phyloP scores from a whole-genome alignment of 148 eudicot species.

The Rhododendron molle region DNA sequence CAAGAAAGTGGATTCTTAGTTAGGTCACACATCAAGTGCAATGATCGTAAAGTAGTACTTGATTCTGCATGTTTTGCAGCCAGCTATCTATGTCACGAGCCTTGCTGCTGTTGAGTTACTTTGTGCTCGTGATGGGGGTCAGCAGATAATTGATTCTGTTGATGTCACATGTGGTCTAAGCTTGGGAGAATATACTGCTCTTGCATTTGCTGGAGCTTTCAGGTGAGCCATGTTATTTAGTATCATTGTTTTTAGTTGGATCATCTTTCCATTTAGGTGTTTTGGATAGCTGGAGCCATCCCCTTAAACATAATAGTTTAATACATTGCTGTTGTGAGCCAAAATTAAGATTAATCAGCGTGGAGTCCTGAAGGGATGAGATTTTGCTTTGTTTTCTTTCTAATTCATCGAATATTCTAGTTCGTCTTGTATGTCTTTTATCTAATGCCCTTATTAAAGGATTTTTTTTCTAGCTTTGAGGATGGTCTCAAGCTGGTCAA shows the following conservation, averaged over 20 bases:
- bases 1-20: not conserved
- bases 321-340: not conserved
- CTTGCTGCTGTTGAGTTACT: constrained; percentile 90
- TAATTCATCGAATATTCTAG: not conserved
- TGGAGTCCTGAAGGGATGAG: not conserved
- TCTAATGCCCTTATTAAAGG: not conserved
- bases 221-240: constrained; percentile 41
- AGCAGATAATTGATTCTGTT: constrained; percentile 79
- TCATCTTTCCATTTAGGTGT: not conserved
- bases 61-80: constrained; percentile 38
- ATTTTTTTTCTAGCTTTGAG: constrained; percentile 59
- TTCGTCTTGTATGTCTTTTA: not conserved
- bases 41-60: not conserved
- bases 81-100: constrained; percentile 91
- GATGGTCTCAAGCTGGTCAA: constrained; percentile 96
- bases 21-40: not conserved
- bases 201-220: constrained; percentile 94
- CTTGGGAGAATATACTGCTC: constrained; percentile 97
- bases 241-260: not conserved
- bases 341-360: not conserved
- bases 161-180: constrained; percentile 96
- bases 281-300: not conserved
- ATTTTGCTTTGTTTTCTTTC: not conserved
- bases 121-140: constrained; percentile 95
- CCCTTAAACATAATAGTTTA: not conserved